Conservation (phyloP, 371 early-diverging fungal genomes). For the Haplosporangium sp. region DNA sequence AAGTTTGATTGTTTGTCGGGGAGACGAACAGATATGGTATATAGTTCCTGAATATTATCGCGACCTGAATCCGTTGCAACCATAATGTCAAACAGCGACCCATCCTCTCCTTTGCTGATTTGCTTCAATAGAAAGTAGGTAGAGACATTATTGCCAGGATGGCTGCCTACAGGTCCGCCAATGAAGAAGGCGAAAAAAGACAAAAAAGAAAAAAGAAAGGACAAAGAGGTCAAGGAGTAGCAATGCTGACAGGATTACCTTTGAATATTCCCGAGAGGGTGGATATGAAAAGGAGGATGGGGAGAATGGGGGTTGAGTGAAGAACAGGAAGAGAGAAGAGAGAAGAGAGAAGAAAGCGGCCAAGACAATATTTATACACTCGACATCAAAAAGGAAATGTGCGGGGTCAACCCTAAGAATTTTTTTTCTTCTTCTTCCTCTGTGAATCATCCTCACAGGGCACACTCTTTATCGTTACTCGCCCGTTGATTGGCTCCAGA, state of each 20-base stretch:
- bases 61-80: neutral
- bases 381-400: slow-evolving; percentile 17
- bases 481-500: slow-evolving; percentile 1
- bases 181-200: neutral
- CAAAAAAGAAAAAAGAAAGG: too few species aligned
- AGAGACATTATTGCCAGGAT: too few species aligned
- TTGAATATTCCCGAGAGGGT: slow-evolving; percentile 5
- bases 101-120: too few species aligned
- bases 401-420: slow-evolving; percentile 34
- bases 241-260: slow-evolving; percentile 35
- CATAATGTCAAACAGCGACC: neutral
- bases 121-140: too few species aligned
- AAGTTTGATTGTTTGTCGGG: neutral
- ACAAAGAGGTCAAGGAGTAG: neutral
- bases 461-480: neutral
- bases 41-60: slow-evolving; percentile 24
- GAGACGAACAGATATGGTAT: too few species aligned
- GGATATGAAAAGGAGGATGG: slow-evolving; percentile 1
- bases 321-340: slow-evolving; percentile 13
- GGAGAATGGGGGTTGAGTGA: slow-evolving; percentile 4
- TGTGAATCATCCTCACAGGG: slow-evolving; percentile 29
- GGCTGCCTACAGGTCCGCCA: too few species aligned
- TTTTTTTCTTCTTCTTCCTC: neutral
- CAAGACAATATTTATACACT: slow-evolving; percentile 4
- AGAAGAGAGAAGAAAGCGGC: slow-evolving; percentile 9